Evolutionary conservation across 805 yeast species (phyloP).

Genomic region (Cyberlindnera maclurae): DNA sequence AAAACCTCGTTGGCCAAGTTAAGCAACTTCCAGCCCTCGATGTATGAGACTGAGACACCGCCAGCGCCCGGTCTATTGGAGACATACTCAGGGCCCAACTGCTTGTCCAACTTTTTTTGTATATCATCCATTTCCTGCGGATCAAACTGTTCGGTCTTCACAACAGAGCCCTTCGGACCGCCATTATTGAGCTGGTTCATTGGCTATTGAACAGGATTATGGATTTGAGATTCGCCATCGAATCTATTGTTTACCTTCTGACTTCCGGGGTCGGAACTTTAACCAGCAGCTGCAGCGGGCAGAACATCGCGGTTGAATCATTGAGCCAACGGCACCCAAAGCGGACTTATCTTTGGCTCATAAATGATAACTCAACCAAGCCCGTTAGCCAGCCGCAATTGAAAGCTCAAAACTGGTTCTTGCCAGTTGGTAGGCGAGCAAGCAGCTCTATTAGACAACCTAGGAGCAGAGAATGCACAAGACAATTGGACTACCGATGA

Average conservation of each 20-base stretch:
- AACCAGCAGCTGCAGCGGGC: not conserved
- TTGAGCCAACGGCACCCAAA: not conserved
- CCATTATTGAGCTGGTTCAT: conserved; percentile 11
- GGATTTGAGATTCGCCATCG: not conserved
- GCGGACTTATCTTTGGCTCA: no score
- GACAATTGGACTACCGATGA: no score
- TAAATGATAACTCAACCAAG: no score
- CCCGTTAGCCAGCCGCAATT: no score
- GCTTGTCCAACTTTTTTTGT: conserved; percentile 33
- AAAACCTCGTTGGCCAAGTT: conserved; percentile 74
- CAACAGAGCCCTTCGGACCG: conserved; percentile 5
- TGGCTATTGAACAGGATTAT: not conserved
- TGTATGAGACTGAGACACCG: conserved; percentile 58
- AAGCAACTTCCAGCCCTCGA: conserved; percentile 81
- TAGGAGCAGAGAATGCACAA: no score
- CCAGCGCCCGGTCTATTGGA: conserved; percentile 74
- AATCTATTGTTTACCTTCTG: conserved; percentile 6
- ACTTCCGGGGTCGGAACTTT: not conserved
- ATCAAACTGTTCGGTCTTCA: conserved; percentile 16
- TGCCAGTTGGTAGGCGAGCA: no score
- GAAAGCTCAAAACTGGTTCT: no score
- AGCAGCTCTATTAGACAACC: no score
- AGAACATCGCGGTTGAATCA: no score
- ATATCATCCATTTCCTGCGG: conserved; percentile 22
- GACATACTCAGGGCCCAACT: conserved; percentile 72